Conservation (phyloP, 2,329 filamentous ascomycete species). For the Trichophyton schoenleinii region DNA sequence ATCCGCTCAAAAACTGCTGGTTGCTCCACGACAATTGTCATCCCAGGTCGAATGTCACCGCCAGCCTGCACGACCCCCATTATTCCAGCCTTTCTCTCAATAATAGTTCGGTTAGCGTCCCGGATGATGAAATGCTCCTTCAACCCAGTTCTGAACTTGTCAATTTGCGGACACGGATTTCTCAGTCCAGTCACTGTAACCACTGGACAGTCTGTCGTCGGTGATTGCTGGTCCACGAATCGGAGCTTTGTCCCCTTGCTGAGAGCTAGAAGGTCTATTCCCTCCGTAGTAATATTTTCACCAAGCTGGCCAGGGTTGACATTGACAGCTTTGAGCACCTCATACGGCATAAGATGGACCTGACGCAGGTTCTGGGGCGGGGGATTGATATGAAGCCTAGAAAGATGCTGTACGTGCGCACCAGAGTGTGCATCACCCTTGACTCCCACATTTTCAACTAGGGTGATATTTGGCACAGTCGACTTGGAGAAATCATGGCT, state of each 20-base stretch:
- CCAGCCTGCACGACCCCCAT: conserved; percentile 17
- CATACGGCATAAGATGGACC: conserved; percentile 18
- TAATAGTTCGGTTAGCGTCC: conserved; percentile 11
- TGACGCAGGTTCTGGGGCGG: conserved; percentile 19
- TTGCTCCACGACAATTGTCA: conserved; percentile 16
- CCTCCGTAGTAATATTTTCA: conserved; percentile 18
- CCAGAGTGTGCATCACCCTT: conserved; percentile 18
- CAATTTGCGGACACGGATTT: conserved; percentile 16
- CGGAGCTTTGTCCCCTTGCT: conserved; percentile 15
- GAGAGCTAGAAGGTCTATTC: conserved; percentile 14
- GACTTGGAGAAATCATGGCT: conserved; percentile 18
- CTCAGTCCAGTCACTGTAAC: conserved; percentile 15
- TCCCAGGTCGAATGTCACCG: conserved; percentile 14
- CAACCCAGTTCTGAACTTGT: conserved; percentile 12
- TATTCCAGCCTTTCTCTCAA: conserved; percentile 16
- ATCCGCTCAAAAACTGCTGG: conserved; percentile 10
- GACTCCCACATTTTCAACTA: conserved; percentile 17
- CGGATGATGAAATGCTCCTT: conserved; percentile 10
- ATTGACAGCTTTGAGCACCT: conserved; percentile 13
- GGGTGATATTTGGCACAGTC: conserved; percentile 13
- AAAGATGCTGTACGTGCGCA: conserved; percentile 16
- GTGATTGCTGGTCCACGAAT: conserved; percentile 9
- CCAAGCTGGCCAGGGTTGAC: conserved; percentile 15
- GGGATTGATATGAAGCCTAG: conserved; percentile 15
- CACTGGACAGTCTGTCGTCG: conserved; percentile 5